Base-by-base conservation (phyloP, 2,329 filamentous ascomycete genomes). In the Trichoderma sp. region DNA sequence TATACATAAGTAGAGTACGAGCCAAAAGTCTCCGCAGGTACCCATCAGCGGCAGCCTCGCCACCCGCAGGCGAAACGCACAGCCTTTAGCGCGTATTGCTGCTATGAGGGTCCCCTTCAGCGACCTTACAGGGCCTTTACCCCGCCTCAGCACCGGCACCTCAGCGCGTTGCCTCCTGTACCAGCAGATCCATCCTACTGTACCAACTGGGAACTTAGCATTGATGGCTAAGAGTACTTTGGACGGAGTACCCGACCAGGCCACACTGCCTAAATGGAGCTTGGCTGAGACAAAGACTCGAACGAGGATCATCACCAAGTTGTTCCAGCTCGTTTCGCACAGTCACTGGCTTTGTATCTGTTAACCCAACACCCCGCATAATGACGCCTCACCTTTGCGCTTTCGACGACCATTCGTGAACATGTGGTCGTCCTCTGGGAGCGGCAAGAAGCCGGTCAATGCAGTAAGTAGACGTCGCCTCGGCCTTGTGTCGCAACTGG, bases 371-470 rank as follows among this genome's bases (percentile, higher is more conserved):
- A 64, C 72, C 74, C 76, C 75, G 72, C 79, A 81, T 74, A 75
- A 81, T 81, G 79, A 79, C 68, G 75, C 76, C 71, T 74, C 72
- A 67, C 65, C 74, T 73, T 71, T 69, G 59, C 72, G 73, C 72
- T 72, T 70, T 76, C 72, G 72, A 76, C 75, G 75, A 75, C 77
- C 77, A 75, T 74, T 73, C 74, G 71, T 77, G 78, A 83, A 78
- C 74, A 91, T 91, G 89, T 91, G 90, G 83, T 88, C 88, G 74
- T 90, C 88, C 76, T 90, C 88, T 75, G 86, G 86, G 76, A 86
- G 87, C 83, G 84, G 87, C 82, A 92, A 92, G 85, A 94, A 93
- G 85, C 85, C 88, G 76, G 85, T 87, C 75, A 89, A 91, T 79
- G 91, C 93, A 89, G 92, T 94, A 84, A 80, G 86, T 73, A 62